These are phyloP conservation scores for Venturia nashicola DNA, from an alignment of 2,329 filamentous ascomycete species.

Conservation along the genomic window DNA sequence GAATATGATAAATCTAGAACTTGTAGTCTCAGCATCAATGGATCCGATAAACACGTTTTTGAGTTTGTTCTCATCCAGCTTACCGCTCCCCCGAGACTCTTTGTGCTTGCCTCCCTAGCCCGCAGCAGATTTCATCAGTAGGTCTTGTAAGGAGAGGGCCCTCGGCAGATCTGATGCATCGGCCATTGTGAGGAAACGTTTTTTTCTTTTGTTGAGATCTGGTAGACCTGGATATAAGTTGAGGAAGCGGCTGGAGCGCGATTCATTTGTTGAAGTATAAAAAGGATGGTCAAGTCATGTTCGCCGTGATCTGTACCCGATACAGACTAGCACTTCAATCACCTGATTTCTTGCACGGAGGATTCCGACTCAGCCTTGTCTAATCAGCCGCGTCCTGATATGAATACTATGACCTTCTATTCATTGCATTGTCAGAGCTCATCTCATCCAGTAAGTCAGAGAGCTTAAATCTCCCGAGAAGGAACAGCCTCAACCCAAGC, in stretches of 20 bases:
- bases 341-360: neutral
- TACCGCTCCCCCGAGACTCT: neutral
- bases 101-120: neutral
- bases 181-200: neutral
- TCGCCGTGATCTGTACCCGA: neutral
- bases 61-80: slow-evolving; percentile 13
- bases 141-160: neutral
- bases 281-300: neutral
- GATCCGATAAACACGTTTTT: slow-evolving; percentile 64
- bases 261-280: neutral
- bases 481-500: no score
- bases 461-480: no score
- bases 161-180: neutral
- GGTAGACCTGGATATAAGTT: neutral
- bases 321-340: neutral
- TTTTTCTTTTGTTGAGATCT: neutral
- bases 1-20: slow-evolving; percentile 83
- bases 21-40: slow-evolving; percentile 86
- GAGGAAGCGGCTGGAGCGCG: neutral
- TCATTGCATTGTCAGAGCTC: neutral
- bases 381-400: no score
- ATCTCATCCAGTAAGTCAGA: neutral
- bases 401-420: no score
- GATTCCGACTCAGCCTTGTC: neutral
- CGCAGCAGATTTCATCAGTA: neutral